Base-by-base conservation (phyloP, 192 early-diverging fungal genomes). In the Pecoramyces ruminantium region DNA sequence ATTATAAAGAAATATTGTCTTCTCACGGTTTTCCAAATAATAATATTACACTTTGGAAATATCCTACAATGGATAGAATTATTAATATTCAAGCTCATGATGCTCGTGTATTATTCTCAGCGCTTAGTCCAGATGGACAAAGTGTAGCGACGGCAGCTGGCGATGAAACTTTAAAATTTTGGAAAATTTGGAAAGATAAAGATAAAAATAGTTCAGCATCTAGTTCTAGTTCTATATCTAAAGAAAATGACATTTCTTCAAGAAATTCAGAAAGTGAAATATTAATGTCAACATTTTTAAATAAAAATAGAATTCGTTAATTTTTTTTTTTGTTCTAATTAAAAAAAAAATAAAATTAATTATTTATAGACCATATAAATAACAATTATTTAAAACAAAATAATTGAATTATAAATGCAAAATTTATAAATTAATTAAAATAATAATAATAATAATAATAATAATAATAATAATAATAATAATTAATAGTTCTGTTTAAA, bases 161-260 rank as follows among this genome's bases (percentile, higher is more conserved):
- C 0, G 89, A 90, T 82, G 89, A 90, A 78, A 86, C 84, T 34
- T 82, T 90, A 29, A 90, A 90, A 84, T 89, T 90, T 81, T 90
- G 89, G 89, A 89, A 86, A 79, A 84, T 86, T 29, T 90, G 87
- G 82, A 89, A 90, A 80, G 28, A 38, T 15, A 87, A 83, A 34
- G 81, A 81, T 77, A 80, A 78, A 17, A 51, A 16, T 4, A 51
- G 21, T 21, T 13, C 13, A 51, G 42, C 42, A 4, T 51, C 42
- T 2, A 51, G n/a, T n/a, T n/a, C 42, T 21, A 21, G 42, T 21
- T 1, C 17, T 51, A 21, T 51, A 21, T 21, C 17, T 51, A 51
- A 51, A 51, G 42, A 51, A 51, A 51, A 51, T 51, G 42, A 51
- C 4, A 21, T 1, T 1, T 21, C 42, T 21, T 51, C 42, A 51